These are phyloP conservation scores for Phytophthora hibernalis DNA, from an alignment of 352 stramenopile genomes.

Conservation along the genomic window DNA sequence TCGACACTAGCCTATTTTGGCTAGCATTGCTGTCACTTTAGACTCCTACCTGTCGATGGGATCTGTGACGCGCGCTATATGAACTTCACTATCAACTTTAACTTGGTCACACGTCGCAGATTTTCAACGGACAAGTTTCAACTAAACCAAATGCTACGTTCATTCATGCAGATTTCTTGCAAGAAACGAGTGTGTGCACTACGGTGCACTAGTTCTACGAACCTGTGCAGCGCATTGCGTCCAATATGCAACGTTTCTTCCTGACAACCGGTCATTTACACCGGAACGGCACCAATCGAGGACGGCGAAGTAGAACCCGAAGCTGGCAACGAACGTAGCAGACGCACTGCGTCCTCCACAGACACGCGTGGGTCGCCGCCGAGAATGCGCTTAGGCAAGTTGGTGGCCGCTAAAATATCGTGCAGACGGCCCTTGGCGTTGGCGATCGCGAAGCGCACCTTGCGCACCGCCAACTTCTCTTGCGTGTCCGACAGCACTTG, in stretches of 20 bases:
- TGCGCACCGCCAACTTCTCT: slow-evolving; percentile 52
- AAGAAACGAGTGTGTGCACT: background rate
- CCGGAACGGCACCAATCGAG: slow-evolving; percentile 1
- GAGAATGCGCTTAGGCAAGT: slow-evolving; percentile 48
- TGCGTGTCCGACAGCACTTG: slow-evolving; percentile 61
- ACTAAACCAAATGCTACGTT: background rate
- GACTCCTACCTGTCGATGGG: background rate
- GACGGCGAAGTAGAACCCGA: slow-evolving; percentile 11
- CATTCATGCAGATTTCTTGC: background rate
- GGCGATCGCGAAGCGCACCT: slow-evolving; percentile 47
- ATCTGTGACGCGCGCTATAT: background rate
- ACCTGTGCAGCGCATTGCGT: background rate
- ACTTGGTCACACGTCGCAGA: background rate
- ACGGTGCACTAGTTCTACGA: background rate
- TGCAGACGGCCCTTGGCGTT: slow-evolving; percentile 49
- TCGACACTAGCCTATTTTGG: background rate
- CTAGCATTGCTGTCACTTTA: too few species aligned
- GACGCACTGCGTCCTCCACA: slow-evolving; percentile 33
- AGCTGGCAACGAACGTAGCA: slow-evolving; percentile 14
- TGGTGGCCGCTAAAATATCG: slow-evolving; percentile 48
- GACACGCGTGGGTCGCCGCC: slow-evolving; percentile 28
- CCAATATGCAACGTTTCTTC: background rate
- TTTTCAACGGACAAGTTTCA: background rate
- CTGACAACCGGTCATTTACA: slow-evolving; percentile 2
- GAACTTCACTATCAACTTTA: background rate